phyloP scores from a whole-genome alignment of 345 rosid species.

The Laguncularia racemosa region DNA sequence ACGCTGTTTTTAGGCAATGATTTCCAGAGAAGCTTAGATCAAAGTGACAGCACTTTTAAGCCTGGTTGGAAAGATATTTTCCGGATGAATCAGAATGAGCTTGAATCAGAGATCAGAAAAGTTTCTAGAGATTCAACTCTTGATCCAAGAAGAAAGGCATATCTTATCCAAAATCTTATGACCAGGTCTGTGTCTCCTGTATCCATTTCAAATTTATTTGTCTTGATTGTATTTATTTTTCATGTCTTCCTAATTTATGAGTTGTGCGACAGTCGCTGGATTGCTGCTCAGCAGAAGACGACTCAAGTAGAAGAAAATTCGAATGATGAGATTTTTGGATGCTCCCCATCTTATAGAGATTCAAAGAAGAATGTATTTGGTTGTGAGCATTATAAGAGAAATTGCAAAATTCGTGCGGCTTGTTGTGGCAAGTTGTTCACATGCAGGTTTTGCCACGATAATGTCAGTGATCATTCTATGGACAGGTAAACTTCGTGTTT shows the following conservation, averaged over 20 bases:
- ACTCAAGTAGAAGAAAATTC: conserved; percentile 38
- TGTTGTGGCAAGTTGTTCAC: conserved; percentile 62
- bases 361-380: conserved; percentile 41
- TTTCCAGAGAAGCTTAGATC: conserved; percentile 56
- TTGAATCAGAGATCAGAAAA: conserved; percentile 63
- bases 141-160: conserved; percentile 66
- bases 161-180: conserved; percentile 59
- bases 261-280: conserved; percentile 46
- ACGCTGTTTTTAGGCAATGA: conserved; percentile 29
- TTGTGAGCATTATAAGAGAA: conserved; percentile 65
- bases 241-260: conserved; percentile 2
- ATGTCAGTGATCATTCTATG: conserved; percentile 65
- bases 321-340: conserved; percentile 25
- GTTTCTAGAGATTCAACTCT: conserved; percentile 55
- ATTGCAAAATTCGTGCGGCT: conserved; percentile 61
- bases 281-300: conserved; percentile 58
- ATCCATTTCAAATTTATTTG: not conserved
- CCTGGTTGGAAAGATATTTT: conserved; percentile 98
- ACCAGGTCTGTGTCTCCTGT: conserved; percentile 37
- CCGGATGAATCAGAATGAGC: conserved; percentile 70
- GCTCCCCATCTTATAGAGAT: conserved; percentile 43
- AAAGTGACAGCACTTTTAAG: conserved; percentile 66
- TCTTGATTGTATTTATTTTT: conserved; percentile 1
- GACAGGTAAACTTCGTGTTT: conserved; percentile 36
- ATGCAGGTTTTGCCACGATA: conserved; percentile 69